Base-by-base conservation (phyloP, 1,284 basidiomycete genomes). In the Stereum hirsutum region DNA sequence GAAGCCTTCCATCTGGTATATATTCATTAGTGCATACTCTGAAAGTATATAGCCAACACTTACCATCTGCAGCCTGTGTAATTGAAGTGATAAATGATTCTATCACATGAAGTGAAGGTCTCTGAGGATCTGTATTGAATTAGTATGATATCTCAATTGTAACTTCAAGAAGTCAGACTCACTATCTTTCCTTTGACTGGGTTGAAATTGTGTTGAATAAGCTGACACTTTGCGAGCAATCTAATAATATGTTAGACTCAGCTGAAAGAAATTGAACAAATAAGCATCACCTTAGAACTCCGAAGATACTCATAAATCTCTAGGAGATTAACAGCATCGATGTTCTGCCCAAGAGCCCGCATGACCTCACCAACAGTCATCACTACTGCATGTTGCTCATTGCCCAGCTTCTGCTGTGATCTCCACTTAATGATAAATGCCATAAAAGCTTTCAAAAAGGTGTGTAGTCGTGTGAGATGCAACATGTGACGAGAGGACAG, bases 61-160 rank as follows among this genome's bases (percentile, higher is more conserved):
- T 45, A 81, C 96, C 93, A 52, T 89, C 83, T 50, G 80, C 83
- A 0, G 85, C 74, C 49, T 89, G 81, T 1, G 84, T 84, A 19
- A 99, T 68, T 0, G 89, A 82, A 2, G 90, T 58, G 52, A 99
- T 75, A 55, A 98, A 91, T 19, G 80, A 69, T 61, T 98, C 91
- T 17, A 98, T 81, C 0, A 72, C 64, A 57, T 93, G 88, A 47
- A 99, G 69, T 2, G 91, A 84, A 0, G 90, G 82, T n/a, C 88
- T 76, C 5, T 40, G 39, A 7, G 27, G n/a, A 8, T 30, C 28
- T n/a, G 23, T 30, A 38, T 41, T 6, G 26, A 34, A 12, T 45
- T 11, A 27, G 7, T n/a, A 2, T 39, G 12, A 24, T 26, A n/a
- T 15, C n/a, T n/a, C n/a, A n/a, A n/a, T n/a, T n/a, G 38, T 6